phyloP scores from a whole-genome alignment of 306 rosid species.

The Chamaecrista fasciculata region DNA sequence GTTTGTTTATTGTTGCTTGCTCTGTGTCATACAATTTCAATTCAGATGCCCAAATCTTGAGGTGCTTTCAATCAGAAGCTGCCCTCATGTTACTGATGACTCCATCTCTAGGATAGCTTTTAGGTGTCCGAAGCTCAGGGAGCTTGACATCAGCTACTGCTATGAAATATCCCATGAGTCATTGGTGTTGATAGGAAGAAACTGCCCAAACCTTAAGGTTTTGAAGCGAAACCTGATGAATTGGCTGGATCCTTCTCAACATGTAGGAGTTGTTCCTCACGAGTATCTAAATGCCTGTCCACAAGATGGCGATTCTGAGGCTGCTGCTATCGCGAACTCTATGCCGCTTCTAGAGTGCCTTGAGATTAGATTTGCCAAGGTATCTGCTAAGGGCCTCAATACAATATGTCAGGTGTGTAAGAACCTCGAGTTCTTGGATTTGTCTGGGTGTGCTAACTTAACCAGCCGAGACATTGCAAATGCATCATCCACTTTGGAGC shows the following conservation, averaged over 20 bases:
- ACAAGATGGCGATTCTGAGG: conserved; percentile 85
- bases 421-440: conserved; percentile 71
- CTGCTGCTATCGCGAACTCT: conserved; percentile 67
- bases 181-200: conserved; percentile 47
- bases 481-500: conserved; percentile 50
- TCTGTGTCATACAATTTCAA: conserved; percentile 15
- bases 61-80: conserved; percentile 73
- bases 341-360: conserved; percentile 74
- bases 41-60: conserved; percentile 73
- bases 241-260: conserved; percentile 68
- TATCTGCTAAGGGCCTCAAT: conserved; percentile 59
- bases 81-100: conserved; percentile 68
- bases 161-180: conserved; percentile 54
- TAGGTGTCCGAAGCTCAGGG: conserved; percentile 47
- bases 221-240: conserved; percentile 74
- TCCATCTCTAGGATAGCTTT: conserved; percentile 55
- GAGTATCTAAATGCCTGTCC: conserved; percentile 71
- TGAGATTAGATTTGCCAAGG: conserved; percentile 41
- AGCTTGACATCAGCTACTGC: conserved; percentile 65
- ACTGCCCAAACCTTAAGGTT: conserved; percentile 62
- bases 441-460: conserved; percentile 77
- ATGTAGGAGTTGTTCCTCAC: conserved; percentile 65
- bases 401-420: conserved; percentile 63
- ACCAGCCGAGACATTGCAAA: conserved; percentile 64
- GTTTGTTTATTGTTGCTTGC: not conserved